Conservation (phyloP, 306 rosid species). For the Rosa chinensis region DNA sequence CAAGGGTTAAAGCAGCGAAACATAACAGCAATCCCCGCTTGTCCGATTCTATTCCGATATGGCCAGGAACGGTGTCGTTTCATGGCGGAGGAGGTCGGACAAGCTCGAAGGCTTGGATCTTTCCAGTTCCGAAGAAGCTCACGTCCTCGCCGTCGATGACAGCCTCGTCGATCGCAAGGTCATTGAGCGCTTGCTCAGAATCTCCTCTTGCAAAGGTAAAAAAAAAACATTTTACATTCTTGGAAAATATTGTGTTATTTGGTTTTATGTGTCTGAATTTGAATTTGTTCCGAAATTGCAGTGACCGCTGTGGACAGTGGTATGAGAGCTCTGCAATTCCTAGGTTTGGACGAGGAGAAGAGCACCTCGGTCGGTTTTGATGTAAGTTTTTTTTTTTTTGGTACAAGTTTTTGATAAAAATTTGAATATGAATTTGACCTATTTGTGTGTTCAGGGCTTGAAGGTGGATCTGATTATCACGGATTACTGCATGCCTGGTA, state of each 20-base stretch:
- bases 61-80: constrained; percentile 54
- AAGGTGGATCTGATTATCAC: constrained; percentile 98
- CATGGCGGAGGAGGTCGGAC: constrained; percentile 44
- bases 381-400: constrained; percentile 31
- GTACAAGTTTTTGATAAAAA: not conserved
- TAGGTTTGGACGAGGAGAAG: constrained; percentile 67
- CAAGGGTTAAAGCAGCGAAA: not conserved
- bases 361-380: constrained; percentile 58
- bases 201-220: constrained; percentile 76
- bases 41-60: not conserved
- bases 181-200: constrained; percentile 79
- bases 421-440: constrained; percentile 17
- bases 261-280: constrained; percentile 7
- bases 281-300: constrained; percentile 23
- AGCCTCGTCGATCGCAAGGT: constrained; percentile 87
- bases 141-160: constrained; percentile 95
- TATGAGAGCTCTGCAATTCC: constrained; percentile 75
- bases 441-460: constrained; percentile 33
- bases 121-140: constrained; percentile 55
- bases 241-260: not conserved
- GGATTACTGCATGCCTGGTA: constrained; percentile 97
- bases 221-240: not conserved
- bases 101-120: constrained; percentile 35
- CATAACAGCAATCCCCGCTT: not conserved
- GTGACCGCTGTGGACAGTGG: constrained; percentile 98